Evolutionary conservation across 306 rosid species (phyloP).

Genomic region (Luffa aegyptiaca): DNA sequence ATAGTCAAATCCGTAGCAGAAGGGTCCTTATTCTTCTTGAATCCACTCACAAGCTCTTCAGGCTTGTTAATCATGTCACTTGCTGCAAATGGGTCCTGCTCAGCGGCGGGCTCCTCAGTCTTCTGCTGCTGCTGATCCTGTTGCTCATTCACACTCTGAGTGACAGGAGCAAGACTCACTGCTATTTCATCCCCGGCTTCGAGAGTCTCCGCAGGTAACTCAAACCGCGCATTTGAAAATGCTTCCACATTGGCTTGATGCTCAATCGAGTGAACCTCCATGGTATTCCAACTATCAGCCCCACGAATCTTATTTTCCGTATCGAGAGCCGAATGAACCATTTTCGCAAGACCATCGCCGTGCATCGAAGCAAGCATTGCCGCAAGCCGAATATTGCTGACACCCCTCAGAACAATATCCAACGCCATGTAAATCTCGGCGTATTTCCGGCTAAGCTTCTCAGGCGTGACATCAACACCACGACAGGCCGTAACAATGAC

Average conservation of each 20-base stretch:
- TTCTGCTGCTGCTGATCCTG: constrained; percentile 39
- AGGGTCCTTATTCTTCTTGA: constrained; percentile 71
- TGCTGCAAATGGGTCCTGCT: constrained; percentile 89
- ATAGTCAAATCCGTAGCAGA: constrained; percentile 63
- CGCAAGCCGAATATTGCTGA: constrained; percentile 80
- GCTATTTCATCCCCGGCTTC: constrained; percentile 74
- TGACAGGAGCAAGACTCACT: constrained; percentile 38
- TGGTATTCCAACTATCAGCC: constrained; percentile 48
- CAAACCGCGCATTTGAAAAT: constrained; percentile 43
- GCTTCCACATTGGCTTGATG: constrained; percentile 54
- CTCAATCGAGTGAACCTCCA: constrained; percentile 58
- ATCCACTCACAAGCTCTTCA: constrained; percentile 59
- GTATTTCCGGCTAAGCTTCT: constrained; percentile 76
- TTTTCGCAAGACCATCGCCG: constrained; percentile 82
- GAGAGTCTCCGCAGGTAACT: constrained; percentile 70
- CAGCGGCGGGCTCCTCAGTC: constrained; percentile 37
- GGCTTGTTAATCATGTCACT: constrained; percentile 83
- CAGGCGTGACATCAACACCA: constrained; percentile 87
- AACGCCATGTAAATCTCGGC: constrained; percentile 96
- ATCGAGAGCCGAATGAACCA: constrained; percentile 84
- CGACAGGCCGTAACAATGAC: constrained; percentile 83
- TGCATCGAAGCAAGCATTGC: constrained; percentile 90
- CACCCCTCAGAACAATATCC: constrained; percentile 85
- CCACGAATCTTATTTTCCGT: constrained; percentile 86
- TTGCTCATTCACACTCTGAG: constrained; percentile 31